Evolutionary conservation across 306 rosid species (phyloP).

Genomic region (Glycine soja): DNA sequence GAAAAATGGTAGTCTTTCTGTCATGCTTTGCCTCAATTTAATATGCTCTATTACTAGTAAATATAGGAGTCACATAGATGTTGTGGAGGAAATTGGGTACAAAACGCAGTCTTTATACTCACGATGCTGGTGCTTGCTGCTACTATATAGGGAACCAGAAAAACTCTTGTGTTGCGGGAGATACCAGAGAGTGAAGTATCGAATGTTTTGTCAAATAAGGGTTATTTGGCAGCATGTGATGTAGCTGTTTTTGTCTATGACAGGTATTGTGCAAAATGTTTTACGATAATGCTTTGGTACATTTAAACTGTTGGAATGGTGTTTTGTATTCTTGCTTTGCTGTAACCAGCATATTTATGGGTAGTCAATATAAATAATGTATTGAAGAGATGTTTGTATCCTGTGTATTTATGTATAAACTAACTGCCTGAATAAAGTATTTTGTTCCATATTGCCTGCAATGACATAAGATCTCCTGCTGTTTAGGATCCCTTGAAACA

Average conservation of each 20-base stretch:
- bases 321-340: slow-evolving; percentile 42
- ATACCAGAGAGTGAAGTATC: slow-evolving; percentile 78
- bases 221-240: slow-evolving; percentile 86
- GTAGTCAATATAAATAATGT: not conserved
- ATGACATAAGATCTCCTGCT: not conserved
- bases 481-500: slow-evolving; percentile 21
- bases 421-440: slow-evolving; percentile 12
- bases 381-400: slow-evolving; percentile 22
- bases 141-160: slow-evolving; percentile 66
- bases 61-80: slow-evolving; percentile 29
- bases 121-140: slow-evolving; percentile 43
- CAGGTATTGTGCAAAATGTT: slow-evolving; percentile 54
- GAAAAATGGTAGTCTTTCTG: slow-evolving; percentile 17
- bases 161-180: slow-evolving; percentile 86
- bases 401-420: slow-evolving; percentile 1
- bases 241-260: slow-evolving; percentile 91
- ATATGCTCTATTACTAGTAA: slow-evolving; percentile 22
- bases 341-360: slow-evolving; percentile 22
- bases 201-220: slow-evolving; percentile 59
- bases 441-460: not conserved
- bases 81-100: slow-evolving; percentile 28
- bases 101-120: slow-evolving; percentile 42
- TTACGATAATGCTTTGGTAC: slow-evolving; percentile 13
- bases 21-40: slow-evolving; percentile 25
- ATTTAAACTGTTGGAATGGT: slow-evolving; percentile 28